A percentile compares a stretch with the other conserved stretches of the same genome.
Evolutionary conservation across 768 basidiomycete species (phyloP).

Genomic region (Multifurca ochricompacta): DNA sequence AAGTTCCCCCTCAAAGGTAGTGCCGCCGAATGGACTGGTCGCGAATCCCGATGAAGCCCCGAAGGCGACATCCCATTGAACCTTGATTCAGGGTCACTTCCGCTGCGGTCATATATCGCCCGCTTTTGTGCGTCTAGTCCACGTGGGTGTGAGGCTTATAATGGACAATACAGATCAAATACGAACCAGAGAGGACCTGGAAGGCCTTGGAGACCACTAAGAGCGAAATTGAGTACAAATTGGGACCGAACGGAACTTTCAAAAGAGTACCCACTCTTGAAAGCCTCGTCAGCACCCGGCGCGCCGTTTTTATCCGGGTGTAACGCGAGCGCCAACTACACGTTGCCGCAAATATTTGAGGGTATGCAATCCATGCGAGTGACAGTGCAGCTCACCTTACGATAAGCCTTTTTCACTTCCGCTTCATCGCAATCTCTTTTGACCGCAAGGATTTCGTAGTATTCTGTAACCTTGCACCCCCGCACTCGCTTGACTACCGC

Average conservation of each 20-base stretch:
- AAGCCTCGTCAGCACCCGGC: slow-evolving; percentile 97
- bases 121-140: slow-evolving; percentile 76
- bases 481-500: slow-evolving; percentile 81
- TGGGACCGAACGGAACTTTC: slow-evolving; percentile 11
- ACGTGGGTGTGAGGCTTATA: neutral
- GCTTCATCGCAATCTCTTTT: slow-evolving; percentile 75
- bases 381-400: slow-evolving; percentile 56
- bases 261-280: slow-evolving; percentile 65
- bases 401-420: slow-evolving; percentile 91
- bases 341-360: neutral
- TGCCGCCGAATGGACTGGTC: slow-evolving; percentile 37
- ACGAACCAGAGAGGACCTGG: slow-evolving; percentile 76
- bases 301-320: slow-evolving; percentile 95
- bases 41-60: slow-evolving; percentile 41
- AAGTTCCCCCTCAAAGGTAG: slow-evolving; percentile 71
- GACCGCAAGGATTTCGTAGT: slow-evolving; percentile 84
- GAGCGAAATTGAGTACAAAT: slow-evolving; percentile 9
- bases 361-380: neutral
- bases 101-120: slow-evolving; percentile 74
- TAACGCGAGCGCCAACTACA: slow-evolving; percentile 75
- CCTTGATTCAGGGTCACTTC: slow-evolving; percentile 84
- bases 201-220: slow-evolving; percentile 97
- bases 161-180: slow-evolving; percentile 2
- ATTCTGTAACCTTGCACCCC: slow-evolving; percentile 79
- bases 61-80: slow-evolving; percentile 52